Percentiles rank a stretch among this genome's conserved stretches.
Conservation (phyloP, 495 filamentous ascomycete genomes). For the Niebla homalea region DNA sequence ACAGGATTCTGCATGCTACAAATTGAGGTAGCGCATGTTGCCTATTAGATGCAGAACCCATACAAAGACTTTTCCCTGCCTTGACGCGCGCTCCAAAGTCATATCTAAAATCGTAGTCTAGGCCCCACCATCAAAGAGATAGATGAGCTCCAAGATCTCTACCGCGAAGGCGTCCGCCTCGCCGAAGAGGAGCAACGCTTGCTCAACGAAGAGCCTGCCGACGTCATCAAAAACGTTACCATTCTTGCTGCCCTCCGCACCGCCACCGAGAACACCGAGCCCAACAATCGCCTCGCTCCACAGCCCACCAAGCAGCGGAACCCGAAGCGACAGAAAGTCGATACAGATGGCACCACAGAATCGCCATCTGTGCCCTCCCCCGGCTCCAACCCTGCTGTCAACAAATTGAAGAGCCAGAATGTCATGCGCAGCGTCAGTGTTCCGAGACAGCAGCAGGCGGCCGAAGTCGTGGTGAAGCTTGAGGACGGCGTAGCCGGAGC, state of each 20-base stretch:
- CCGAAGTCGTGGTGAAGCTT: constrained; percentile 34
- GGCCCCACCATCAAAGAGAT: constrained; percentile 12
- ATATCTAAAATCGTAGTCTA: neutral
- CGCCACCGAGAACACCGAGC: constrained; percentile 42
- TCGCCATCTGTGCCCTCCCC: constrained; percentile 48
- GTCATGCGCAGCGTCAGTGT: constrained; percentile 43
- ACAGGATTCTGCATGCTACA: neutral
- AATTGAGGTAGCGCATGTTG: neutral
- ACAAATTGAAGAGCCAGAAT: constrained; percentile 29
- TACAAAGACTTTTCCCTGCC: neutral
- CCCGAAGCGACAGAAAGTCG: constrained; percentile 45
- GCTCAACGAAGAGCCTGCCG: constrained; percentile 42
- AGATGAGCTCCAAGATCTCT: constrained; percentile 39
- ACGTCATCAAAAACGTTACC: constrained; percentile 44
- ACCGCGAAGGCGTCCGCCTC: constrained; percentile 50
- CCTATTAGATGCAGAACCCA: neutral
- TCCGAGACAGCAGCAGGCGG: constrained; percentile 29
- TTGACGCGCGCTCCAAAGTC: neutral
- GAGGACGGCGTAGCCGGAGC: constrained; percentile 48
- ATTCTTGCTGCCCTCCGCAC: constrained; percentile 46
- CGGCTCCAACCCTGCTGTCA: constrained; percentile 24
- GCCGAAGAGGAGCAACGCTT: constrained; percentile 49
- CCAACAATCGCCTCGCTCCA: constrained; percentile 29
- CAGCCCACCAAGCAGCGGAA: constrained; percentile 43
- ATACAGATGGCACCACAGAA: constrained; percentile 56